Conservation (phyloP, 139 green algal species). For the Closterium sp. region DNA sequence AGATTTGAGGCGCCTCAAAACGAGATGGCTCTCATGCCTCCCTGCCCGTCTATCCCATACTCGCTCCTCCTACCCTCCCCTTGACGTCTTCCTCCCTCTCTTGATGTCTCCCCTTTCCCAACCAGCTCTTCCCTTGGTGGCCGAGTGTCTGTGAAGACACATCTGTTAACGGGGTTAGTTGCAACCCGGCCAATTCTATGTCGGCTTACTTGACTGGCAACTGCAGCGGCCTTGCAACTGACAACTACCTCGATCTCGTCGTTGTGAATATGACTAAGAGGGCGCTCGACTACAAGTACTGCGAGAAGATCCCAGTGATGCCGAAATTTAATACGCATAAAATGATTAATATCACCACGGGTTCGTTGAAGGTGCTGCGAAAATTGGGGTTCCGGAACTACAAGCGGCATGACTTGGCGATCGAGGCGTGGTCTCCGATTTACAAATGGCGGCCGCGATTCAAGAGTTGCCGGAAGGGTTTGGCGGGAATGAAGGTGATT, state of each 20-base stretch:
- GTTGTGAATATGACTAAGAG: not conserved
- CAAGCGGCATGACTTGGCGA: not conserved
- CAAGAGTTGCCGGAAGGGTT: not conserved
- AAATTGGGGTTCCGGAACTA: not conserved
- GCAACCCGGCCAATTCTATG: not conserved
- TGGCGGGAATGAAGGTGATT: not conserved
- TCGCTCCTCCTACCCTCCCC: no score
- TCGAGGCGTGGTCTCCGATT: not conserved
- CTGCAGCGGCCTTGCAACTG: not conserved
- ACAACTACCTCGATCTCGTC: not conserved
- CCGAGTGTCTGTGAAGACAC: not conserved
- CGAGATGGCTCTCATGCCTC: no score
- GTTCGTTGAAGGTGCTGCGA: not conserved
- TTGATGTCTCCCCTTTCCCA: not conserved
- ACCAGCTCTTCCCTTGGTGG: not conserved
- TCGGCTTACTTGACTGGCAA: not conserved
- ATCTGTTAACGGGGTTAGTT: not conserved
- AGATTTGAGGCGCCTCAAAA: no score
- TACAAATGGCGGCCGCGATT: not conserved
- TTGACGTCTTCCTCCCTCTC: no score
- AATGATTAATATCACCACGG: not conserved
- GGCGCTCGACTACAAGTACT: not conserved
- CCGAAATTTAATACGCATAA: not conserved
- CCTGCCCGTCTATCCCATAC: no score
- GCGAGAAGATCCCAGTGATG: not conserved